phyloP scores from a whole-genome alignment of 1,284 basidiomycete genomes.

The Cystobasidiaceae sp. region DNA sequence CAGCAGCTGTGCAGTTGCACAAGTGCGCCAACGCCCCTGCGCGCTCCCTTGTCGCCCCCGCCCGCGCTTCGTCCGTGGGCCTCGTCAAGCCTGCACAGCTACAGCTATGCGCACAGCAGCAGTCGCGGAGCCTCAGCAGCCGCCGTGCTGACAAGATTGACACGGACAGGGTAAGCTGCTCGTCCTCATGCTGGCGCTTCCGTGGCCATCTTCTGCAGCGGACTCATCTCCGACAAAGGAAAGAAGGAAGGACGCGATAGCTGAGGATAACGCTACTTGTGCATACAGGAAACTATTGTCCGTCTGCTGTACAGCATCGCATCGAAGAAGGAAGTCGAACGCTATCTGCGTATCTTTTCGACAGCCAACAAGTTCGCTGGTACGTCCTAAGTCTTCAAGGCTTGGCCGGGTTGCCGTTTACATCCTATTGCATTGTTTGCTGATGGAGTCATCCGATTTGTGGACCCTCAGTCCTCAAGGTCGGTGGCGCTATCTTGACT shows the following conservation, averaged over 20 bases:
- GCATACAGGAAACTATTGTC: slow-evolving; percentile 47
- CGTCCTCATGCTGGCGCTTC: not conserved
- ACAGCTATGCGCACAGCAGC: not conserved
- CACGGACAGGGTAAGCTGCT: slow-evolving; percentile 23
- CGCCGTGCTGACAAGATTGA: slow-evolving; percentile 27
- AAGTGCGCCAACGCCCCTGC: slow-evolving; percentile 1
- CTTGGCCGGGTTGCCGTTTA: not conserved
- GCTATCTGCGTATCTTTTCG: slow-evolving; percentile 92
- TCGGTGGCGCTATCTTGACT: slow-evolving; percentile 82
- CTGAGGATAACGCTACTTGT: not conserved
- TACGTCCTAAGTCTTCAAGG: slow-evolving; percentile 33
- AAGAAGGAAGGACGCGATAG: not conserved
- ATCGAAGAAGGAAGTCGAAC: slow-evolving; percentile 89
- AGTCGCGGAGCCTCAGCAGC: slow-evolving; percentile 9
- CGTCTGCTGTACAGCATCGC: slow-evolving; percentile 90
- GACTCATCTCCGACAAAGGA: not conserved
- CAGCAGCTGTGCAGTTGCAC: slow-evolving; percentile 13
- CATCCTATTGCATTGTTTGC: not conserved
- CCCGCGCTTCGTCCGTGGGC: slow-evolving; percentile 6
- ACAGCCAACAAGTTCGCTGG: slow-evolving; percentile 42
- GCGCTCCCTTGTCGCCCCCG: not conserved
- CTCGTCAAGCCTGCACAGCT: not conserved
- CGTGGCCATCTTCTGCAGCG: not conserved
- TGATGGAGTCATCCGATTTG: slow-evolving; percentile 27
- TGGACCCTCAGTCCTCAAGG: slow-evolving; percentile 50